Evolutionary conservation across 106 monocot species (phyloP), one percentile per base, ranked within the genome.

Genomic region (Chionographis japonica): DNA sequence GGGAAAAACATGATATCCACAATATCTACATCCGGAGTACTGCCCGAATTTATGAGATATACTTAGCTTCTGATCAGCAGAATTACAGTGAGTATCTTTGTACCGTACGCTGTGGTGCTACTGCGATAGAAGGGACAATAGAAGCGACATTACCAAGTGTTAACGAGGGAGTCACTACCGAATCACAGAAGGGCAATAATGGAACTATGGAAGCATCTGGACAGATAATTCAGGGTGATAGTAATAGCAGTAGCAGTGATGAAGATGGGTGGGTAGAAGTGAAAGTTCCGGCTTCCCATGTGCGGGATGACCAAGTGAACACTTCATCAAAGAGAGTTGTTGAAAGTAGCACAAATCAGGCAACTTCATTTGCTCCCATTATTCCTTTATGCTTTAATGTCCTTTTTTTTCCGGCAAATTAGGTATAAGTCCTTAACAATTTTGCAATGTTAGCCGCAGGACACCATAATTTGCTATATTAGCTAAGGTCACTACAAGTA

Each of bases 221-320:
- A 12, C 39, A 73, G 10, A 50, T 63, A 38, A 13, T 68, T 36
- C 68, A 62, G 58, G 66, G 50, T 67, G 69, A 66, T 69, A 84
- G 74, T 54, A 46, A 46, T 1, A 84, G 74, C 55, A 74, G 39
- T 58, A 68, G 12, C 68, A 68, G 75, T 63, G 70, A 70, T 57
- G 95, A 89, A 76, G 95, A 92, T 75, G 88, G 79, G 20, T 95
- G 95, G 91, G 75, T 92, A 61, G 84, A 92, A 77, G 80, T 91
- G 17, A 81, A 82, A 65, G 17, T 73, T 62, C 80, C 83, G 54
- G 76, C 75, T 75, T 80, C 75, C 53, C 54, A 65, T 65, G n/a
- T 49, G 27, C 50, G 50, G 59, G 62, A 75, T 64, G 52, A 64
- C 13, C 46, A 64, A 65, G 56, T 4, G 16, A 52, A 70, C 20